Evolutionary conservation across 2,329 filamentous ascomycete species (phyloP), one percentile per base, ranked within the genome.

Genomic region (Akanthomyces lecanii): DNA sequence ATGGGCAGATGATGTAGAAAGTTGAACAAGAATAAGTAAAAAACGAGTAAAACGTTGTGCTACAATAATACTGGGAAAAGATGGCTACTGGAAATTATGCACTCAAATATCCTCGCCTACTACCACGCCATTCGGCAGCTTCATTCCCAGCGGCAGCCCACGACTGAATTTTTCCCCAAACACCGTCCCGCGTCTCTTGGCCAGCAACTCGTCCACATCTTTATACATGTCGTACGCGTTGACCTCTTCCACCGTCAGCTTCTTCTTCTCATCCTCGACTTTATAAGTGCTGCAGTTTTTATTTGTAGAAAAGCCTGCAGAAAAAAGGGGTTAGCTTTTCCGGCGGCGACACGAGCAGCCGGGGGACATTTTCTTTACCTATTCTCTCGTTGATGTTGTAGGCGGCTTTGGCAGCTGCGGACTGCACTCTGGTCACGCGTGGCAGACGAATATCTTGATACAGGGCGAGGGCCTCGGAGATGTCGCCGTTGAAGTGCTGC

Each of bases 231-330:
- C 82, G 65, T 87, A 86, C 77, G 78, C 77, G 64, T 89, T 89
- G 85, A 89, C 89, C 71, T 89, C 86, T 66, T 88, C 85, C 56
- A 89, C 88, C 0, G 87, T 89, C 38, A 89, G 69, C 65, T 87
- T 86, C 53, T 83, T 79, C 66, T 77, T 82, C 67, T 85, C 80
- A 58, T 88, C 82, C 65, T 84, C 81, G 0, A 89, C 86, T 69
- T 84, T 85, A 73, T 89, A 89, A 0, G 79, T 81, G 0, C 79
- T 71, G 16, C 75, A 81, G 45, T 79, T 67, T 33, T 80, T 87
- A 69, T 89, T 89, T 44, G 78, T 79, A 0, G 85, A 88, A 73
- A 89, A 89, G 0, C 85, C 85, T 80, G 38, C 21, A 38, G 14
- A 40, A 40, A 40, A 40, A 16, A 40, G 4, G 4, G 14, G 38